Conservation (phyloP, 192 early-diverging fungal species). For the Pilaira anomala region DNA sequence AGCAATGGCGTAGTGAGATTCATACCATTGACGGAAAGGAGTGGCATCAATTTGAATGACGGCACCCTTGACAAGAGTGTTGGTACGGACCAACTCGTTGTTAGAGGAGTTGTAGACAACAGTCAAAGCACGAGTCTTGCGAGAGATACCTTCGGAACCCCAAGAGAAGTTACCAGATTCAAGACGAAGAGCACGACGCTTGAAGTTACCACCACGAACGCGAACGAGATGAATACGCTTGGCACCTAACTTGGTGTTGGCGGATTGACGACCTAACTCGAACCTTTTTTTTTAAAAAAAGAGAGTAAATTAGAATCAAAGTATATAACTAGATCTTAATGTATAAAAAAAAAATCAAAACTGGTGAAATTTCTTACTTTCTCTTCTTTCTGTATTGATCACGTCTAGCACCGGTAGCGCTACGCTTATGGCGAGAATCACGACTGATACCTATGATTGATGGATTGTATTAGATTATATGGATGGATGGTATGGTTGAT, state of each 20-base stretch:
- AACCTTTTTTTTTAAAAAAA: constrained; percentile 45
- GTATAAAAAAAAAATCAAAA: not conserved
- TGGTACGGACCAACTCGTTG: constrained; percentile 99
- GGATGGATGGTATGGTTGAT: constrained; percentile 28
- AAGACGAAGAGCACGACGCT: constrained; percentile 97
- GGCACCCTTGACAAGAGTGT: constrained; percentile 97
- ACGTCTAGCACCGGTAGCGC: constrained; percentile 96
- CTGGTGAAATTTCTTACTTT: constrained; percentile 59
- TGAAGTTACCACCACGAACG: constrained; percentile 98
- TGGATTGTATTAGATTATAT: constrained; percentile 13
- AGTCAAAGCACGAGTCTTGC: constrained; percentile 92
- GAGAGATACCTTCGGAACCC: constrained; percentile 92
- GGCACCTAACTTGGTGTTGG: constrained; percentile 94
- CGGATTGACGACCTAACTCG: constrained; percentile 98
- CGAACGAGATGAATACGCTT: constrained; percentile 96
- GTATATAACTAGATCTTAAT: not conserved
- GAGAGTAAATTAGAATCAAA: not conserved
- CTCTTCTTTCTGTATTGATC: constrained; percentile 99
- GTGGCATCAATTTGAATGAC: constrained; percentile 98
- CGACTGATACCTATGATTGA: constrained; percentile 90
- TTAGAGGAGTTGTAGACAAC: constrained; percentile 99
- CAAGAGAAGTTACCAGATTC: constrained; percentile 97
- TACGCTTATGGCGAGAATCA: constrained; percentile 99
- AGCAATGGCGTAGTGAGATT: constrained; percentile 89
- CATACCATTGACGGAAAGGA: constrained; percentile 99